phyloP scores from a whole-genome alignment of 805 yeast genomes.

The Ogataea paradorogensis region DNA sequence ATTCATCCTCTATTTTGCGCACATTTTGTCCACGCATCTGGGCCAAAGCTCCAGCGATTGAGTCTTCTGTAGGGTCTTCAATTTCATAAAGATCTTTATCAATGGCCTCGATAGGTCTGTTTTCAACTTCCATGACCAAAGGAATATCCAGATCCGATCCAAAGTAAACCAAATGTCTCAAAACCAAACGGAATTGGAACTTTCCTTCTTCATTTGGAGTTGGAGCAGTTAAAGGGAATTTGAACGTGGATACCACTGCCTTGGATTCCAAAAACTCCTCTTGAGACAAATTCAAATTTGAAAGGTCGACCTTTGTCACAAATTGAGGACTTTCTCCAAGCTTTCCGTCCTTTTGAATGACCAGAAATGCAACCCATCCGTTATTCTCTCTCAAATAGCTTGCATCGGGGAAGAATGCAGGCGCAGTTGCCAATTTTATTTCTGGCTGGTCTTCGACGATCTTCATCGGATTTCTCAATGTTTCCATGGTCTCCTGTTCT shows the following conservation, averaged over 20 bases:
- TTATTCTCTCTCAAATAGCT: conserved; percentile 33
- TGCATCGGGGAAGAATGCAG: conserved; percentile 72
- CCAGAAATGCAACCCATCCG: conserved; percentile 68
- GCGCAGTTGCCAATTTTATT: conserved; percentile 54
- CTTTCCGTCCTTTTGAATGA: conserved; percentile 75
- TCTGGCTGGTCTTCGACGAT: conserved; percentile 66
- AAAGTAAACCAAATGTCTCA: conserved; percentile 75
- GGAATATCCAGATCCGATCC: conserved; percentile 79
- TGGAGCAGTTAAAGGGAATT: conserved; percentile 68
- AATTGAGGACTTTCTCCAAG: conserved; percentile 65
- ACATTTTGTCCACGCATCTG: conserved; percentile 62
- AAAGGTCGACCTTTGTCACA: conserved; percentile 49
- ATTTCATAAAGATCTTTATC: conserved; percentile 50
- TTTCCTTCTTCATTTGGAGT: conserved; percentile 73
- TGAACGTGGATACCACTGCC: conserved; percentile 65
- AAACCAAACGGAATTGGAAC: conserved; percentile 63
- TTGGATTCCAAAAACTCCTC: conserved; percentile 47
- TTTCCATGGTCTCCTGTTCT: conserved; percentile 64
- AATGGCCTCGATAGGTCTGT: conserved; percentile 47
- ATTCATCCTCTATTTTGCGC: conserved; percentile 34
- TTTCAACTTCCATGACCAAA: conserved; percentile 64
- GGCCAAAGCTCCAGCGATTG: conserved; percentile 73
- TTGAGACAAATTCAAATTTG: conserved; percentile 52
- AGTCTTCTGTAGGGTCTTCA: conserved; percentile 71
- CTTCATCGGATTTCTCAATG: conserved; percentile 67